phyloP scores from a whole-genome alignment of 441 rosid genomes.

The Melastoma candidum region DNA sequence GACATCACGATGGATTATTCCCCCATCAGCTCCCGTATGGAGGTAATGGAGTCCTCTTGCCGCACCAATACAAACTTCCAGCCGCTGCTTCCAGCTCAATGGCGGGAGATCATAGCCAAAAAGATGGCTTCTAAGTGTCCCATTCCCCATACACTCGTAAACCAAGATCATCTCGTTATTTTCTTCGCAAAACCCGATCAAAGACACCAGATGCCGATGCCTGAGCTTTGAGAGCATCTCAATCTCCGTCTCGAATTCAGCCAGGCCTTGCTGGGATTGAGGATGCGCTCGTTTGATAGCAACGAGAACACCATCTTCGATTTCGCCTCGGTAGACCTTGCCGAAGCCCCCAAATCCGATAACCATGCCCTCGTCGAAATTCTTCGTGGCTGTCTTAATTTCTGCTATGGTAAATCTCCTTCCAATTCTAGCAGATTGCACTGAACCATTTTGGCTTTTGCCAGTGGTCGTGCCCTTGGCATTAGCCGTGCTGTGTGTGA shows the following conservation, averaged over 20 bases:
- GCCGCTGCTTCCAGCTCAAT: slow-evolving; percentile 68
- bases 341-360: slow-evolving; percentile 90
- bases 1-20: slow-evolving; percentile 82
- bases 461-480: slow-evolving; percentile 38
- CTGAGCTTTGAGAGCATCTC: slow-evolving; percentile 83
- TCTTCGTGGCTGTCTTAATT: slow-evolving; percentile 61
- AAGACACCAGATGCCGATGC: slow-evolving; percentile 75
- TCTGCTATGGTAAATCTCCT: slow-evolving; percentile 58
- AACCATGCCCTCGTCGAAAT: slow-evolving; percentile 63
- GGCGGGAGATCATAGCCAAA: slow-evolving; percentile 65
- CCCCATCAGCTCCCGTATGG: slow-evolving; percentile 75
- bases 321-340: slow-evolving; percentile 73
- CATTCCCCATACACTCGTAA: slow-evolving; percentile 83
- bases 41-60: slow-evolving; percentile 90
- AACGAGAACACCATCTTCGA: slow-evolving; percentile 53
- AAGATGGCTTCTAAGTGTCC: slow-evolving; percentile 71
- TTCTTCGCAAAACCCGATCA: slow-evolving; percentile 85
- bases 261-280: slow-evolving; percentile 80
- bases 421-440: slow-evolving; percentile 35
- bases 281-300: slow-evolving; percentile 87
- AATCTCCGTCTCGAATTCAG: slow-evolving; percentile 82
- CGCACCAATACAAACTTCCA: slow-evolving; percentile 71
- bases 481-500: slow-evolving; percentile 34
- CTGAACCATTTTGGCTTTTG: slow-evolving; percentile 25
- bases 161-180: slow-evolving; percentile 86